These are phyloP conservation scores for Sclerotinia glacialis DNA, from an alignment of 2,329 filamentous ascomycete species.

Conservation along the genomic window DNA sequence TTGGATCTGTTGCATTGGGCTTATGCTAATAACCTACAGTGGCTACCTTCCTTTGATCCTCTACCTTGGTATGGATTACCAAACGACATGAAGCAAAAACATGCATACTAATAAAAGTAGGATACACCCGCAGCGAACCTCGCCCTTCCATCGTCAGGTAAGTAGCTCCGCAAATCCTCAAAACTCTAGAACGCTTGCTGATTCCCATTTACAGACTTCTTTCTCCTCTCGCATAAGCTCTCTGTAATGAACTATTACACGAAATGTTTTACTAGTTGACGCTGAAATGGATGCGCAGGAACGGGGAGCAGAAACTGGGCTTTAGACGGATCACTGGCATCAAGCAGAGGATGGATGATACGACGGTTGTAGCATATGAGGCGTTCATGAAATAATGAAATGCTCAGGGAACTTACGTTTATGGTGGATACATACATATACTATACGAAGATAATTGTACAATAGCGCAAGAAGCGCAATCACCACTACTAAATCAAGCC, in stretches of 20 bases:
- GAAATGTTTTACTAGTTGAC: slow-evolving; percentile 7
- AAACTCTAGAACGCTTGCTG: background rate
- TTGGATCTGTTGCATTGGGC: background rate
- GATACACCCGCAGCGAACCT: slow-evolving; percentile 92
- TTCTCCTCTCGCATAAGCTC: slow-evolving; percentile 59
- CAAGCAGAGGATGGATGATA: background rate
- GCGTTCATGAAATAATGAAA: slow-evolving; percentile 32
- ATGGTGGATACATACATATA: slow-evolving; percentile 27
- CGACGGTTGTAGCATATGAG: slow-evolving; percentile 33
- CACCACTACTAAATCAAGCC: slow-evolving; percentile 31
- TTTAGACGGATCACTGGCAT: background rate
- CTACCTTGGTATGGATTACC: slow-evolving; percentile 72
- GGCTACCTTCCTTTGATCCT: slow-evolving; percentile 96
- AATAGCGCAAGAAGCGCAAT: slow-evolving; percentile 32
- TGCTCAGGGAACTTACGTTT: slow-evolving; percentile 21
- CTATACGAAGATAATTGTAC: slow-evolving; percentile 35
- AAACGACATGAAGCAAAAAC: slow-evolving; percentile 13
- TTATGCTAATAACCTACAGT: slow-evolving; percentile 51
- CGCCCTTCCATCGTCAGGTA: slow-evolving; percentile 77
- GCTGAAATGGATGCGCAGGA: background rate
- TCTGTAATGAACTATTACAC: slow-evolving; percentile 13
- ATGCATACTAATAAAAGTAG: slow-evolving; percentile 46
- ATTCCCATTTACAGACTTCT: slow-evolving; percentile 50
- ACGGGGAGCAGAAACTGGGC: background rate
- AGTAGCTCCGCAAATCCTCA: slow-evolving; percentile 26